Base-by-base conservation (phyloP, 2,329 filamentous ascomycete genomes). In the Pyrenophora teres region DNA sequence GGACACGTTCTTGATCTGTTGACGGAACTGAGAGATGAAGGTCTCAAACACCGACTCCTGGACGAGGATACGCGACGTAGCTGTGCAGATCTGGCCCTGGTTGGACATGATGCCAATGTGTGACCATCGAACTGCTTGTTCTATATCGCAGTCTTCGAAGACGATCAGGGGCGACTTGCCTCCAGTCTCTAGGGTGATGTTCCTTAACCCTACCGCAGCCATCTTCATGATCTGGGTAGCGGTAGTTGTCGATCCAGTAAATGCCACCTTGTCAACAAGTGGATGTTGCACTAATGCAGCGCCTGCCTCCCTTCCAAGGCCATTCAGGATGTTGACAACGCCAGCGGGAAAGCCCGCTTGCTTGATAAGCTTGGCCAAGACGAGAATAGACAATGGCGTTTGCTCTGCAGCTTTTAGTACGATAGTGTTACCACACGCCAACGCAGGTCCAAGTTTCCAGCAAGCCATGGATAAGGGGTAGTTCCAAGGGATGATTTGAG, bases 231-330 rank as follows among this genome's bases (percentile, higher is more conserved):
- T 88, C 36, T 85, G 79, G 38, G 82, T 81, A 2, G 85, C 89
- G 0, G 88, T 91, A 2, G 76, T 74, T 0, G 88, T 91, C 3
- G 83, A 87, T 31, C 89, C 89, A 0, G 88, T 92, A 60, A 92
- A 92, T 0, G 88, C 87, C 48, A 92, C 78, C 76, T 92, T 92
- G 67, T 89, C 85, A 16, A 92, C 79, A 18, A 80, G 79, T 16
- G 82, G 74, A 65, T 92, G 88, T 31, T 80, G 78, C 1, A 84
- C 85, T 10, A 92, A 78, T 75, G 77, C 79, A 0, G 83, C 81
- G 0, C 84, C 84, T 3, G 86, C 78, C 33, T 76, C 73, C 51
- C 84, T 82, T 21, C 81, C 82, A 8, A 87, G 84, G 48, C 84
- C 85, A 39, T 81, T 83, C 1, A 86, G 64, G 6, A 87, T 43